Evolutionary conservation across 108 stramenopile species (phyloP).

Genomic region (Cyclotella kingstonii): DNA sequence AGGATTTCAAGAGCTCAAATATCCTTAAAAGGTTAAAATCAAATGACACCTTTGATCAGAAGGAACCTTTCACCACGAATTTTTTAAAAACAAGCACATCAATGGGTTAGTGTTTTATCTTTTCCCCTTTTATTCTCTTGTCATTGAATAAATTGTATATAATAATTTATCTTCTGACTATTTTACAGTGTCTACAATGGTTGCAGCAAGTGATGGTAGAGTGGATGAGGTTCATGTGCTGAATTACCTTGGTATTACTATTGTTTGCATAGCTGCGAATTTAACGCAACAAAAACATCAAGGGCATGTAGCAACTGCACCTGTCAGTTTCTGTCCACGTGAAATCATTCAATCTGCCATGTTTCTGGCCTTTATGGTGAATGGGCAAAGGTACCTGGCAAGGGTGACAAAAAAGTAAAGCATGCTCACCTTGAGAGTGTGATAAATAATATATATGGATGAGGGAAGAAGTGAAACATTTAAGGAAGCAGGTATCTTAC

Average conservation of each 20-base stretch:
- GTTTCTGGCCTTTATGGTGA: constrained; percentile 46
- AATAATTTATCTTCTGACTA: not conserved
- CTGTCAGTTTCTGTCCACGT: constrained; percentile 12
- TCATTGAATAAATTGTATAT: not conserved
- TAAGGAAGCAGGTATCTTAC: too few relatives aligned
- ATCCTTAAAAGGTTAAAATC: constrained; percentile 7
- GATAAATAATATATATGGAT: not conserved
- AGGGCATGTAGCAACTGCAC: not conserved
- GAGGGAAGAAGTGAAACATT: too few relatives aligned
- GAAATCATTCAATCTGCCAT: constrained; percentile 42
- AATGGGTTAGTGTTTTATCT: constrained; percentile 27
- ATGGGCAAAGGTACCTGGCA: constrained; percentile 41
- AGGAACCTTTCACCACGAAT: constrained; percentile 22
- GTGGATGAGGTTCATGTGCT: constrained; percentile 45
- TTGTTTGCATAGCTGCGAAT: constrained; percentile 49
- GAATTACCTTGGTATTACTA: constrained; percentile 41
- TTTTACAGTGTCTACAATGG: constrained; percentile 29
- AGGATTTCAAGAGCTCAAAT: constrained; percentile 6
- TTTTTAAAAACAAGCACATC: constrained; percentile 41
- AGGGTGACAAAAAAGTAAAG: constrained; percentile 32
- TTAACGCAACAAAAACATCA: constrained; percentile 24
- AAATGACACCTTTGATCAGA: not conserved
- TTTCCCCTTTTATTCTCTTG: not conserved
- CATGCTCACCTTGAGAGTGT: too few relatives aligned
- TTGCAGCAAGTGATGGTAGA: constrained; percentile 38